Base-by-base conservation (phyloP, 192 early-diverging fungal genomes). In the Coemansia sp. region DNA sequence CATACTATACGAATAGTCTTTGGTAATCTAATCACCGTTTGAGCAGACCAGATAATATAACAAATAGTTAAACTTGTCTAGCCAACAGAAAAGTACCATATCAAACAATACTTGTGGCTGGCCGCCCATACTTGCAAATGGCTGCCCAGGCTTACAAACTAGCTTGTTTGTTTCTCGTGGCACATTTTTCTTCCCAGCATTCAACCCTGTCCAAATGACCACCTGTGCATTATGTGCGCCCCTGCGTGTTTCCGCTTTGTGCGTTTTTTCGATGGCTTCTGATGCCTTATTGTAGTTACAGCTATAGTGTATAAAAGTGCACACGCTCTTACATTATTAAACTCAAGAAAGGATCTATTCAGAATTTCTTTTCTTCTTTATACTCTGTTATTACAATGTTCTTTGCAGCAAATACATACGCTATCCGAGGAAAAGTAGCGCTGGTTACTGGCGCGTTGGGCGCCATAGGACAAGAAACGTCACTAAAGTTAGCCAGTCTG, bases 381-480 rank as follows among this genome's bases (percentile, higher is more conserved):
- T 54, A 15, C 15, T 54, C 27, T 23, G 17, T 12, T 45, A 45
- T 45, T 5, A 54, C 25, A 24, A 21, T 25, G 23, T 23, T 54
- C 14, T 54, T 54, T 24, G 7, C 52, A 27, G 22, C 52, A 54
- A 54, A 24, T 27, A 15, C 19, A 38, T 62, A 62, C 49, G 5
- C 56, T 9, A 61, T 79, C 5, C 17, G 39, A 1, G 71, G 54
- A 29, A 80, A 74, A 29, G 77, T 80, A 8, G 72, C 60, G 10
- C 63, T 80, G 15, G 68, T 80, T 9, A 80, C 77, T 22, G 77
- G 77, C 24, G 77, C 77, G 50, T 57, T 69, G 17, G 69, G 72
- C 14, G 77, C 63, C 2, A 51, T 80, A 6, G 77, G 77, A 35
- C 67, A 59, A 48, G 52, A 10, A 12, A 59, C 70, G n/a, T 59